Percentiles rank a stretch among this genome's conserved stretches.
Conservation (phyloP, 805 yeast species). For the Candida succiphila region DNA sequence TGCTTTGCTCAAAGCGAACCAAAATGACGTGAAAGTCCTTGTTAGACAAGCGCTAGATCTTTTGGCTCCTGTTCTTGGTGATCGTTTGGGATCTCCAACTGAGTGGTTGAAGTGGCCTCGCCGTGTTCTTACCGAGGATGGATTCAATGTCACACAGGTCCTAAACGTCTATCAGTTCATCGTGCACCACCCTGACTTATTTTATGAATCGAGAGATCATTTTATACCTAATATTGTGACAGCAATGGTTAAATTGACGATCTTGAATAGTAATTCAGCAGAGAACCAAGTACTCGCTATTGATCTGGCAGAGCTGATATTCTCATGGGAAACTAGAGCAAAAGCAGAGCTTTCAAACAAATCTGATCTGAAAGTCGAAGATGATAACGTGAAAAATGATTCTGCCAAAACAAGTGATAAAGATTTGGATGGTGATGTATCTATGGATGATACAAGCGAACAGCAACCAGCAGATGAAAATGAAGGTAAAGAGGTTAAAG, state of each 20-base stretch:
- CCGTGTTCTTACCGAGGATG: constrained; percentile 83
- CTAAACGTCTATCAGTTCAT: constrained; percentile 82
- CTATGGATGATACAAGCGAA: constrained; percentile 2
- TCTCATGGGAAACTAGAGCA: constrained; percentile 73
- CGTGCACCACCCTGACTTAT: constrained; percentile 75
- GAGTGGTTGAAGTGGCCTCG: constrained; percentile 94
- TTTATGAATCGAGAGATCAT: constrained; percentile 79
- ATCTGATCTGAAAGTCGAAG: constrained; percentile 1
- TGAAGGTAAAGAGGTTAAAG: constrained; percentile 1
- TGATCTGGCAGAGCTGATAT: constrained; percentile 77
- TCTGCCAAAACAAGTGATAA: constrained; percentile 1
- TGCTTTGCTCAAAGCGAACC: constrained; percentile 77
- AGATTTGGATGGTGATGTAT: constrained; percentile 1
- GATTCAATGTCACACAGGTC: constrained; percentile 78
- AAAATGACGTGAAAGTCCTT: constrained; percentile 71
- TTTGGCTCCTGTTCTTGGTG: constrained; percentile 78
- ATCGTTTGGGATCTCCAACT: constrained; percentile 49
- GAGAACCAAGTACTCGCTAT: constrained; percentile 83
- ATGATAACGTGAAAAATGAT: too few relatives aligned
- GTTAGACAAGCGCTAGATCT: constrained; percentile 83
- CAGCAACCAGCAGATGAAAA: constrained; percentile 1
- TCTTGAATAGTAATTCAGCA: constrained; percentile 62
- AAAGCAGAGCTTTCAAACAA: constrained; percentile 9
- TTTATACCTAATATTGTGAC: constrained; percentile 82
- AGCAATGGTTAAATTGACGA: constrained; percentile 85